phyloP scores from a whole-genome alignment of 2,329 filamentous ascomycete species.

The Aspergillus sp. region DNA sequence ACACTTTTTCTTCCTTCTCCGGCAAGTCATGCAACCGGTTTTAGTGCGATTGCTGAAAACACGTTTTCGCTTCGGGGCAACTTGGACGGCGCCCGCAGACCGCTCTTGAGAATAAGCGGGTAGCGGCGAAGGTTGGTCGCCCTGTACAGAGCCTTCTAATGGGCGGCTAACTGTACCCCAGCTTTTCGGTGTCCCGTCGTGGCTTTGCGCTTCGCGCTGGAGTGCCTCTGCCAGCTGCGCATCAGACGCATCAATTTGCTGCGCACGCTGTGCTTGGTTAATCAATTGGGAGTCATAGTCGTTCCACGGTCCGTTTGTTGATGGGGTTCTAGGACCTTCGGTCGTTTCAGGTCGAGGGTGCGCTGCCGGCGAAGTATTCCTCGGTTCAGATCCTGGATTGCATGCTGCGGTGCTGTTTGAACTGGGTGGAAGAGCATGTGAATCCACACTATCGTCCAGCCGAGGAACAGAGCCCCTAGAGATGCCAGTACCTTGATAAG shows the following conservation, averaged over 20 bases:
- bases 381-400: constrained; percentile 13
- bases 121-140: constrained; percentile 26
- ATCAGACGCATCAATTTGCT: constrained; percentile 41
- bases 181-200: constrained; percentile 27
- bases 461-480: constrained; percentile 31
- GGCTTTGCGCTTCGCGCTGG: constrained; percentile 41
- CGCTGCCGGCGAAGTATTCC: constrained; percentile 13
- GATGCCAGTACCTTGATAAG: constrained; percentile 29
- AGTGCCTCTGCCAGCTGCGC: constrained; percentile 46
- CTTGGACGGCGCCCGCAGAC: constrained; percentile 23
- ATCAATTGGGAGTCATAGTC: constrained; percentile 35
- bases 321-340: constrained; percentile 20
- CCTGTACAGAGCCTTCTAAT: constrained; percentile 28
- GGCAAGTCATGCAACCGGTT: constrained; percentile 88
- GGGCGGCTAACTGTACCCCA: constrained; percentile 28
- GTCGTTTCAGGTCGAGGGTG: constrained; percentile 21
- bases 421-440: constrained; percentile 12
- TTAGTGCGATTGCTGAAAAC: constrained; percentile 90
- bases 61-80: constrained; percentile 40
- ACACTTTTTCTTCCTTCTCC: constrained; percentile 93
- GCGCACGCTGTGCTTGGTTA: constrained; percentile 41
- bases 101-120: constrained; percentile 27
- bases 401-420: constrained; percentile 13
- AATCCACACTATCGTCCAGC: constrained; percentile 26
- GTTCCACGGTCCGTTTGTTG: constrained; percentile 27